phyloP scores from a whole-genome alignment of 2,329 filamentous ascomycete genomes.

The Calonectria leucothoes region DNA sequence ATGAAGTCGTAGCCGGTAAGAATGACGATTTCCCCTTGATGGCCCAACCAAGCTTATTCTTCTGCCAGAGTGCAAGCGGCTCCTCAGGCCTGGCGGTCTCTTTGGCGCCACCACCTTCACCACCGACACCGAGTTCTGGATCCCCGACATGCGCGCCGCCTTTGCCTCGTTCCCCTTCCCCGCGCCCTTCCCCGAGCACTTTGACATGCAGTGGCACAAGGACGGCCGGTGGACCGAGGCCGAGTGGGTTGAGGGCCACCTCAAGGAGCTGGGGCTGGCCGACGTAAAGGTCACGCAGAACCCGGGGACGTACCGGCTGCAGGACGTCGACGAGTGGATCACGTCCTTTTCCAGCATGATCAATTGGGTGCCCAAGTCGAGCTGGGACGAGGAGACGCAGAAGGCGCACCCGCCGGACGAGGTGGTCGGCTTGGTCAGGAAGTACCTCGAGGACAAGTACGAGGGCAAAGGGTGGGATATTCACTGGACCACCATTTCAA shows the following conservation, averaged over 20 bases:
- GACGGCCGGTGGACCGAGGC: constrained; percentile 54
- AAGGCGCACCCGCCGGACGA: constrained; percentile 50
- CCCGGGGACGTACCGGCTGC: constrained; percentile 43
- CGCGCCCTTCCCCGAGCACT: constrained; percentile 47
- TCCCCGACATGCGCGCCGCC: constrained; percentile 50
- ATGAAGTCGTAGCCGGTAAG: constrained; percentile 45
- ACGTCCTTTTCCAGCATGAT: constrained; percentile 52
- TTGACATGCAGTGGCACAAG: constrained; percentile 54
- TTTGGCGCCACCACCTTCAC: constrained; percentile 53
- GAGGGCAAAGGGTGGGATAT: constrained; percentile 41
- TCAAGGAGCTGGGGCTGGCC: constrained; percentile 50
- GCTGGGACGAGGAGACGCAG: constrained; percentile 54
- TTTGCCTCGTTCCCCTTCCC: constrained; percentile 55
- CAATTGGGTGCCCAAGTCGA: constrained; percentile 49
- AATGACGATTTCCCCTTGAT: not conserved
- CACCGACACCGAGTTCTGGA: constrained; percentile 50
- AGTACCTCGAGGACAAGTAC: constrained; percentile 55
- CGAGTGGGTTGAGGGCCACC: constrained; percentile 51
- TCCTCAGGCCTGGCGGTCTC: constrained; percentile 53
- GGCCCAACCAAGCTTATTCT: not conserved
- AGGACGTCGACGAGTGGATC: constrained; percentile 51
- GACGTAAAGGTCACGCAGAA: constrained; percentile 50
- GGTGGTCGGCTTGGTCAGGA: constrained; percentile 48
- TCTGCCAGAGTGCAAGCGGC: constrained; percentile 48
- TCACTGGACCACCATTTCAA: constrained; percentile 38